Evolutionary conservation across 2,329 filamentous ascomycete species (phyloP).

Genomic region (Graphilbum ipis-grandicollis): DNA sequence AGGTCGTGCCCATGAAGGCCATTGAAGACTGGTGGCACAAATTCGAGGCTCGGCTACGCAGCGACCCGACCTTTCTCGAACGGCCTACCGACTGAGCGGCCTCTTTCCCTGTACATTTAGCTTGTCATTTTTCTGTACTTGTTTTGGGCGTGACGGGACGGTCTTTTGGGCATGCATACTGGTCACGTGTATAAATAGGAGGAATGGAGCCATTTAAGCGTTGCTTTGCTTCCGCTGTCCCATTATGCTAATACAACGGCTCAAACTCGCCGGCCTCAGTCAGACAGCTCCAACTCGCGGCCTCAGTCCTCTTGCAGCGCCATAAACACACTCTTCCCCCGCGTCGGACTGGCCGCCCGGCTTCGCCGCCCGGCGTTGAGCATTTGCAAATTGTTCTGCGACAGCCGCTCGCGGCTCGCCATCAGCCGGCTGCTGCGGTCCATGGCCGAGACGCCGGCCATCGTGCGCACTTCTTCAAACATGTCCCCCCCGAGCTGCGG

Average conservation of each 20-base stretch:
- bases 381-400: conserved; percentile 33
- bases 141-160: too few species aligned
- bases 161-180: too few species aligned
- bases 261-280: too few species aligned
- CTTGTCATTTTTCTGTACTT: too few species aligned
- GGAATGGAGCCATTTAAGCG: too few species aligned
- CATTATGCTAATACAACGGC: too few species aligned
- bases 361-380: conserved; percentile 39
- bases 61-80: conserved; percentile 81
- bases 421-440: conserved; percentile 62
- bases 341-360: conserved; percentile 37
- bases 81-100: conserved; percentile 20
- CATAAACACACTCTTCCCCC: conserved; percentile 40
- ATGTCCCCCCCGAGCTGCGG: conserved; percentile 39
- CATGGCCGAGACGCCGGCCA: conserved; percentile 23
- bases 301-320: conserved; percentile 21
- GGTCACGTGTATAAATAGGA: too few species aligned
- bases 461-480: conserved; percentile 27
- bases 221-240: too few species aligned
- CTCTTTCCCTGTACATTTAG: too few species aligned
- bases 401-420: conserved; percentile 69
- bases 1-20: conserved; percentile 82
- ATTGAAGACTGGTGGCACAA: conserved; percentile 98
- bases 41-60: conserved; percentile 74
- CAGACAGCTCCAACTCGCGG: too few species aligned